Evolutionary conservation across 1,284 basidiomycete genomes (phyloP).

Genomic region (Moesziomyces antarcticus): DNA sequence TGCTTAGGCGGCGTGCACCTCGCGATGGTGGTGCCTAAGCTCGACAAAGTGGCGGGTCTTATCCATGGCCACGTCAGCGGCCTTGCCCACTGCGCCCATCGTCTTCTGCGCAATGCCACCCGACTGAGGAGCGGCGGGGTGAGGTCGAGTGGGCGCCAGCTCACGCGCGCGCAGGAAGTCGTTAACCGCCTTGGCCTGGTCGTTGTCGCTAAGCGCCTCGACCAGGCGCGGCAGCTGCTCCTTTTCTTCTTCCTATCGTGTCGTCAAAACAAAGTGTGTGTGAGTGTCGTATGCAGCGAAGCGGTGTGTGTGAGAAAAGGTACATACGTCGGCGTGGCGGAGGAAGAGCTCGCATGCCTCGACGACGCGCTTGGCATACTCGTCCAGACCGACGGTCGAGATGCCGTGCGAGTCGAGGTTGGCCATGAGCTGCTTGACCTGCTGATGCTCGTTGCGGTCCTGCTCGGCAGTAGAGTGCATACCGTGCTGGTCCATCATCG

Average conservation of each 20-base stretch:
- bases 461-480: slow-evolving; percentile 25
- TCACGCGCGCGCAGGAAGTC: slow-evolving; percentile 52
- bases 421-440: slow-evolving; percentile 52
- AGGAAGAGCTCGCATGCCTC: slow-evolving; percentile 51
- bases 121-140: slow-evolving; percentile 56
- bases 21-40: slow-evolving; percentile 33
- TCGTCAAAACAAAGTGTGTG: not conserved
- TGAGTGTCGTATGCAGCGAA: not conserved
- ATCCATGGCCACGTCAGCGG: slow-evolving; percentile 18
- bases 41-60: slow-evolving; percentile 28
- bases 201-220: slow-evolving; percentile 34
- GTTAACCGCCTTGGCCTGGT: slow-evolving; percentile 38
- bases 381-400: slow-evolving; percentile 19
- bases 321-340: slow-evolving; percentile 34
- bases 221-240: slow-evolving; percentile 30
- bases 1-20: slow-evolving; percentile 5
- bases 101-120: slow-evolving; percentile 56
- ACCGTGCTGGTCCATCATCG: slow-evolving; percentile 34
- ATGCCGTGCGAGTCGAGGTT: slow-evolving; percentile 38
- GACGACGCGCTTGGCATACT: slow-evolving; percentile 36
- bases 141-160: slow-evolving; percentile 53
- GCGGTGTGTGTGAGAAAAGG: not conserved
- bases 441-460: slow-evolving; percentile 49
- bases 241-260: slow-evolving; percentile 40
- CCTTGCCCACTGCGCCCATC: slow-evolving; percentile 30